Evolutionary conservation across 208 protist species (phyloP).

Genomic region (Lotmaria passim): DNA sequence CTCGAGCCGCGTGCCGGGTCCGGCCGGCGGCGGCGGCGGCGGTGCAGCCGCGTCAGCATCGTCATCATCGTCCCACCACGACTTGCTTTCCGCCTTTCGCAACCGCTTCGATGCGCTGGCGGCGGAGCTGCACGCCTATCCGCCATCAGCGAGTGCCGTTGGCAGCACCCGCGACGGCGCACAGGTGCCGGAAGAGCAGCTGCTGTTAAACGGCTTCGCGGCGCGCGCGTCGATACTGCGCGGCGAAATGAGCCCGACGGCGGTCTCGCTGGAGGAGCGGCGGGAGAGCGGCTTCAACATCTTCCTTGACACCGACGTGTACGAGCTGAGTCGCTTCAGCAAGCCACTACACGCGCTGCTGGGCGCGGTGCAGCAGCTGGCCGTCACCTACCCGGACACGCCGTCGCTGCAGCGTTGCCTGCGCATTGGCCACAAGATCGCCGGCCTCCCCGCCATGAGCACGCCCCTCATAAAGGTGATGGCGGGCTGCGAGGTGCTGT

Average conservation of each 20-base stretch:
- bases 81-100: constrained; percentile 57
- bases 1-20: constrained; percentile 32
- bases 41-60: background rate
- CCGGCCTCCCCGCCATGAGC: constrained; percentile 83
- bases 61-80: constrained; percentile 14
- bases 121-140: constrained; percentile 47
- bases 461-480: constrained; percentile 95
- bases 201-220: constrained; percentile 81
- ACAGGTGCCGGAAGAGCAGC: constrained; percentile 49
- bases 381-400: constrained; percentile 91
- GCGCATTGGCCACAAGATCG: constrained; percentile 82
- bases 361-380: constrained; percentile 66
- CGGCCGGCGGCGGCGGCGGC: background rate
- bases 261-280: constrained; percentile 57
- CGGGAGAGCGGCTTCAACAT: constrained; percentile 84
- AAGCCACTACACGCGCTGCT: constrained; percentile 71
- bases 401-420: constrained; percentile 86
- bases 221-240: constrained; percentile 60
- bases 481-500: constrained; percentile 94
- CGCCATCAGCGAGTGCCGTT: background rate
- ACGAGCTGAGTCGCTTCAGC: constrained; percentile 79
- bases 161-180: background rate
- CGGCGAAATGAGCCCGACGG: constrained; percentile 28
- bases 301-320: constrained; percentile 86
- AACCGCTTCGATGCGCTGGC: constrained; percentile 75